phyloP scores from a whole-genome alignment of 140 eudicot species.

The Artemisia princeps region DNA sequence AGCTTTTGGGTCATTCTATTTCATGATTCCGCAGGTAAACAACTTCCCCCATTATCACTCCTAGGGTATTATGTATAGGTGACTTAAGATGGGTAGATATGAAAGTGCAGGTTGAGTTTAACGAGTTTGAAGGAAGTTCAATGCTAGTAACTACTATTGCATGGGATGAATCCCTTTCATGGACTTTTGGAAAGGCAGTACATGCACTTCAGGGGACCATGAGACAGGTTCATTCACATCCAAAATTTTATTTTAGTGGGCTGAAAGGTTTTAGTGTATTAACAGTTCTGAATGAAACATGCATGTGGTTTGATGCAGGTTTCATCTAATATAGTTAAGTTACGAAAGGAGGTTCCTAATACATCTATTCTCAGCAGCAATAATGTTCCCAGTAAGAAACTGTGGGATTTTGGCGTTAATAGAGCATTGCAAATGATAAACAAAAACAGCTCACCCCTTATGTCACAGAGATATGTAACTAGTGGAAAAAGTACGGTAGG shows the following conservation, averaged over 20 bases:
- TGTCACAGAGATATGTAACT: too few species aligned
- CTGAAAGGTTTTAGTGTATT: not conserved
- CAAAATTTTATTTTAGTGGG: not conserved
- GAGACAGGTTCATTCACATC: slow-evolving; percentile 43
- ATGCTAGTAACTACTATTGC: slow-evolving; percentile 76
- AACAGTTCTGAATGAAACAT: not conserved
- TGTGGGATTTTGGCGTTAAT: slow-evolving; percentile 70
- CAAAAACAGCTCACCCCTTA: slow-evolving; percentile 49
- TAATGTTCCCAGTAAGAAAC: slow-evolving; percentile 56
- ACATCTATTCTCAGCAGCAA: slow-evolving; percentile 43
- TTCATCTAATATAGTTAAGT: slow-evolving; percentile 38
- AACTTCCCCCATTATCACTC: not conserved
- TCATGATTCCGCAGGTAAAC: slow-evolving; percentile 91
- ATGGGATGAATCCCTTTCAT: slow-evolving; percentile 76
- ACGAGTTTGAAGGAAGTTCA: slow-evolving; percentile 90
- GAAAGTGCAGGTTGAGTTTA: slow-evolving; percentile 74
- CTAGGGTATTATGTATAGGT: slow-evolving; percentile 14
- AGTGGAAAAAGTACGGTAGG: too few species aligned
- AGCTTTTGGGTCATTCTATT: slow-evolving; percentile 84
- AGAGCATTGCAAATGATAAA: slow-evolving; percentile 66
- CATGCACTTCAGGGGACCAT: slow-evolving; percentile 61
- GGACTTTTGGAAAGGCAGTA: slow-evolving; percentile 54
- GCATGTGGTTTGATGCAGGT: slow-evolving; percentile 41
- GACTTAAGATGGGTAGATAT: slow-evolving; percentile 26
- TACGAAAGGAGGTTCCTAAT: slow-evolving; percentile 39